A percentile compares a stretch with the other conserved stretches of the same genome.
Conservation (phyloP, 1,139 yeast species). For the Candida gigantensis region DNA sequence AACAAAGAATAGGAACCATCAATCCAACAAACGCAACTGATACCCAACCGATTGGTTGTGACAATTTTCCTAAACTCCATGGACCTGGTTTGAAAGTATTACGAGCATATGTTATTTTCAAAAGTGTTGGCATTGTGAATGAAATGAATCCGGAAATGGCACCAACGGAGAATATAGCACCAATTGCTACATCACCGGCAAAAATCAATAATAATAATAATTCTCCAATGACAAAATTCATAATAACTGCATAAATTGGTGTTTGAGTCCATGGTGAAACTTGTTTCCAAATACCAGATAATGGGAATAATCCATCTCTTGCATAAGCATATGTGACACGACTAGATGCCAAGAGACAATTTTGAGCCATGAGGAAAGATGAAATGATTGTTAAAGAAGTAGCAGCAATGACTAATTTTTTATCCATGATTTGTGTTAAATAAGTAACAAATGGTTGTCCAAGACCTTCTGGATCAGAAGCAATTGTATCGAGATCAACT, state of each 20-base stretch:
- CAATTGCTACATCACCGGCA: slow-evolving; percentile 69
- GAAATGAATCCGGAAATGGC: slow-evolving; percentile 75
- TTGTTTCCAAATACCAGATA: slow-evolving; percentile 52
- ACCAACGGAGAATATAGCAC: slow-evolving; percentile 76
- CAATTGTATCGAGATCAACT: slow-evolving; percentile 52
- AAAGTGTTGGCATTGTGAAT: slow-evolving; percentile 64
- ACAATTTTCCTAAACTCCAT: slow-evolving; percentile 61
- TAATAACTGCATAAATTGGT: slow-evolving; percentile 71
- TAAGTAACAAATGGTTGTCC: slow-evolving; percentile 70
- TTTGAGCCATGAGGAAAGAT: slow-evolving; percentile 66
- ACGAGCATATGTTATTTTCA: slow-evolving; percentile 59
- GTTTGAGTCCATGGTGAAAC: slow-evolving; percentile 60
- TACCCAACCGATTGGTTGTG: slow-evolving; percentile 42
- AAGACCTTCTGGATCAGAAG: slow-evolving; percentile 49
- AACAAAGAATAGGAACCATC: slow-evolving; percentile 68
- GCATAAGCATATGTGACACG: slow-evolving; percentile 71
- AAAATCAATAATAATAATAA: slow-evolving; percentile 59
- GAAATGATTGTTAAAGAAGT: slow-evolving; percentile 61
- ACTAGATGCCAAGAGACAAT: slow-evolving; percentile 72
- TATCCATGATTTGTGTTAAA: slow-evolving; percentile 51
- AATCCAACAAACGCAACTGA: slow-evolving; percentile 49
- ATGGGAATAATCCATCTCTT: slow-evolving; percentile 70
- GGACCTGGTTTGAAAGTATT: slow-evolving; percentile 65
- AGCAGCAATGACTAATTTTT: slow-evolving; percentile 50
- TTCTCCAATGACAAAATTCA: slow-evolving; percentile 59